Evolutionary conservation across 371 early-diverging fungal species (phyloP), one percentile per base, ranked within the genome.

Genomic region (Apophysomyces ossiformis): DNA sequence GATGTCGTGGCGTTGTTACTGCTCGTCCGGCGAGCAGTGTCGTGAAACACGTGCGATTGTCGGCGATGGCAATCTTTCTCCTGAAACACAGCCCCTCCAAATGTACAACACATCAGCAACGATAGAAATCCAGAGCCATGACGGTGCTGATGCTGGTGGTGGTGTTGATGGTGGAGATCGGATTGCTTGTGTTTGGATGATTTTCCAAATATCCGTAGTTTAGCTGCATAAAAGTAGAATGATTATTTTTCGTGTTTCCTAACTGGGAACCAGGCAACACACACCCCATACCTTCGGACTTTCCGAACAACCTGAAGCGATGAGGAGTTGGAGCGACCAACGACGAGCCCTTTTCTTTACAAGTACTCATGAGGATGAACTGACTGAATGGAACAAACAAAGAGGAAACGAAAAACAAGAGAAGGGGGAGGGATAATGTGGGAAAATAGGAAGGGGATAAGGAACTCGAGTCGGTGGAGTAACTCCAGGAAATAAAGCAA

Each of bases 101-200:
- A 57, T 16, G 71, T 64, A 46, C 71, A 71, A 43, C 71, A 71
- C 18, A 71, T 47, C 50, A 71, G 26, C 26, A 71, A 38, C 16
- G 71, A 71, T 41, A 71, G 43, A 38, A 71, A 67, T 16, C 72
- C 66, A 41, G 50, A 59, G 47, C 70, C 60, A 21, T 47, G 63
- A 61, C 26, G 64, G 57, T 26, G 32, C 32, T 26, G 32, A 26
- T 26, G 32, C 32, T 26, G 26, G 26, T 26, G 32, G 32, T 26
- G 1, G 32, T 26, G 32, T n/a, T n/a, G n/a, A 3, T 57, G 72
- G 57, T 37, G 66, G 72, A 58, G 50, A 36, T 59, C 59, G 26
- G 50, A 61, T 16, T 41, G 41, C 60, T 60, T 64, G 58, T 41
- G 60, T 45, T 16, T 50, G 2, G 54, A 50, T 11, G 54, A 50